These are phyloP conservation scores for Sporormia fimetaria DNA, from an alignment of 495 filamentous ascomycete species.

Conservation along the genomic window DNA sequence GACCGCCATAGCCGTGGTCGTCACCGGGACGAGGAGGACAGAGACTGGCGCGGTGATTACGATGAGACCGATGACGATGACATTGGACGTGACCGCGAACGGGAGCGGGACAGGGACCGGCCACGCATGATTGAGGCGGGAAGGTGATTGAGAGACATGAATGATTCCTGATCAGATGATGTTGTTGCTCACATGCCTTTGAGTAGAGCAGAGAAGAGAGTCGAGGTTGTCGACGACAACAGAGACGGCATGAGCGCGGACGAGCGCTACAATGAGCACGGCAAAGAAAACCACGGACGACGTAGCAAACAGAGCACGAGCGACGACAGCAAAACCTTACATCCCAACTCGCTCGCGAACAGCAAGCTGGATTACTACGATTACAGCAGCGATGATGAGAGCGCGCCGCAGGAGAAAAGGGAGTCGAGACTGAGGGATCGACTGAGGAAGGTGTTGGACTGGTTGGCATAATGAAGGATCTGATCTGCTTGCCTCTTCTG, in stretches of 20 bases:
- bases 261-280: too few relatives aligned
- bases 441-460: too few relatives aligned
- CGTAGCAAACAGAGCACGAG: too few relatives aligned
- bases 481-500: too few relatives aligned
- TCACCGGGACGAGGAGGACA: constrained; percentile 12
- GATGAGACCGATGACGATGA: constrained; percentile 12
- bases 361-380: too few relatives aligned
- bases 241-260: not conserved
- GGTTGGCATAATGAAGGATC: too few relatives aligned
- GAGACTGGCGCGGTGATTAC: constrained; percentile 6
- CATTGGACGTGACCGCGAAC: constrained; percentile 4
- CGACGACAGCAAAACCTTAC: too few relatives aligned
- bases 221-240: not conserved
- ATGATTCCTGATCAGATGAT: not conserved
- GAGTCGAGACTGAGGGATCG: too few relatives aligned
- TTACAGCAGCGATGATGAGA: too few relatives aligned
- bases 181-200: constrained; percentile 1
- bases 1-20: constrained; percentile 10
- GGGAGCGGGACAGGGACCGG: constrained; percentile 1
- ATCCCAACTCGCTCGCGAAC: too few relatives aligned
- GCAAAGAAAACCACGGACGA: constrained; percentile 1
- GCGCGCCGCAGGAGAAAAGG: too few relatives aligned
- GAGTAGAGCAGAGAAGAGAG: not conserved
- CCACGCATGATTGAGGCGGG: constrained; percentile 17
- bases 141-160: constrained; percentile 19